These are phyloP conservation scores for Lagenaria siceraria DNA, from an alignment of 306 rosid genomes.

Conservation along the genomic window DNA sequence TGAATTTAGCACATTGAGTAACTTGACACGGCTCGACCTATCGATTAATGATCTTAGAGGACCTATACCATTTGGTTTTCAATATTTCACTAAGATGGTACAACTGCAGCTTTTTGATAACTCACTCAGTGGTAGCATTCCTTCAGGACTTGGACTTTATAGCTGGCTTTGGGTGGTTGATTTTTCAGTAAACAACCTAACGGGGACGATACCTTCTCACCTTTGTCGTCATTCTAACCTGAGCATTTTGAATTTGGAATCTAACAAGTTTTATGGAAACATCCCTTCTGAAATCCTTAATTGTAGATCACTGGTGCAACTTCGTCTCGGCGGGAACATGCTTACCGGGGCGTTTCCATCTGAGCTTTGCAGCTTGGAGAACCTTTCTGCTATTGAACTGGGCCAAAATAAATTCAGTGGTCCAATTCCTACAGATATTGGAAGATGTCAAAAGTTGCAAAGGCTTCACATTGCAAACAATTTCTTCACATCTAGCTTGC, in stretches of 20 bases:
- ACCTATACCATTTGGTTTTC: conserved; percentile 65
- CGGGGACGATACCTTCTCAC: conserved; percentile 64
- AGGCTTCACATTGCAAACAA: conserved; percentile 83
- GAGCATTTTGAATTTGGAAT: conserved; percentile 52
- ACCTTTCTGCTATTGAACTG: conserved; percentile 62
- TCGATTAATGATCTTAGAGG: conserved; percentile 77
- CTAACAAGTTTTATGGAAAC: conserved; percentile 50
- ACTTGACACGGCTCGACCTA: conserved; percentile 65
- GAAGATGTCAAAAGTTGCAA: conserved; percentile 57
- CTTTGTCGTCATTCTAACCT: conserved; percentile 54
- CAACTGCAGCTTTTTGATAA: conserved; percentile 82
- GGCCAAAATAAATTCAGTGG: conserved; percentile 70
- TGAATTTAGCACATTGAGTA: conserved; percentile 51
- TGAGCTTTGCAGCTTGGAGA: conserved; percentile 55
- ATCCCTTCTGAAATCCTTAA: conserved; percentile 56
- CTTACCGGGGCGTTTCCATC: conserved; percentile 74
- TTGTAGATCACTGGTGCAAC: conserved; percentile 50
- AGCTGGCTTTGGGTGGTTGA: conserved; percentile 94
- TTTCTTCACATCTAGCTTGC: conserved; percentile 56
- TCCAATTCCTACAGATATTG: conserved; percentile 51
- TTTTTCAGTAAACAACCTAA: conserved; percentile 54
- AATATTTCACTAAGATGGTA: conserved; percentile 35
- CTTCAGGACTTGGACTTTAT: conserved; percentile 47
- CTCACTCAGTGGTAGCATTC: conserved; percentile 62
- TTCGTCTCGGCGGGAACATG: conserved; percentile 51